Conservation (phyloP, 2,329 filamentous ascomycete genomes). For the Talaromyces amestolkiae region DNA sequence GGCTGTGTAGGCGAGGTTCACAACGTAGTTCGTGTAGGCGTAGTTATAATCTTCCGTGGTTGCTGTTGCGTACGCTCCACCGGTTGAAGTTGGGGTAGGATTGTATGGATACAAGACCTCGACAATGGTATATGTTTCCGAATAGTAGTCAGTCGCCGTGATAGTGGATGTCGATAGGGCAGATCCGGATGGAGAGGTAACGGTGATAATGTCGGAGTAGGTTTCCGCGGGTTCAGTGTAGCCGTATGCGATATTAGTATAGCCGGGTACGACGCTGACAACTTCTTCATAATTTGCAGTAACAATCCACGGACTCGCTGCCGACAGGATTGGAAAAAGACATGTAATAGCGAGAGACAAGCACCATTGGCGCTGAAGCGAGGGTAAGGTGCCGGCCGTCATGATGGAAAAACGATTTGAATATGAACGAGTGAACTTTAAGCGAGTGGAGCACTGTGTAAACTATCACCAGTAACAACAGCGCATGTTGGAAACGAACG, state of each 20-base stretch:
- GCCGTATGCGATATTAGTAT: slow-evolving; percentile 21
- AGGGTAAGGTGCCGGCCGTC: slow-evolving; percentile 24
- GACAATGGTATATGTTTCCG: slow-evolving; percentile 25
- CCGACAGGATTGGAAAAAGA: slow-evolving; percentile 19
- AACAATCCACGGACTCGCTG: slow-evolving; percentile 32
- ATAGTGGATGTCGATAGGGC: slow-evolving; percentile 29
- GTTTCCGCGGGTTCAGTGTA: slow-evolving; percentile 4
- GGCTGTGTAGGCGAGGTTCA: slow-evolving; percentile 30
- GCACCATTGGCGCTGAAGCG: slow-evolving; percentile 26
- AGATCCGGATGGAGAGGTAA: slow-evolving; percentile 25
- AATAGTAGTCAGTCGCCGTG: slow-evolving; percentile 18
- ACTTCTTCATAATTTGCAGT: slow-evolving; percentile 29
- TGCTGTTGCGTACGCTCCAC: slow-evolving; percentile 11
- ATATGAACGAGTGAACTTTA: background rate
- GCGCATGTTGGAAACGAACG: background rate
- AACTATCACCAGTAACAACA: background rate
- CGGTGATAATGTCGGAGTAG: slow-evolving; percentile 23
- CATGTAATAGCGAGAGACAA: slow-evolving; percentile 23
- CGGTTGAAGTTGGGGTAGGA: slow-evolving; percentile 20
- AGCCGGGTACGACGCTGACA: slow-evolving; percentile 16
- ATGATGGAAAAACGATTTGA: background rate
- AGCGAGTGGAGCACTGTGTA: background rate
- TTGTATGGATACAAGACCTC: slow-evolving; percentile 30
- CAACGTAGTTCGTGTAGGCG: slow-evolving; percentile 26
- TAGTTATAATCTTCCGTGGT: slow-evolving; percentile 5